Evolutionary conservation across 495 filamentous ascomycete species (phyloP).

Genomic region (Penicillium maclennaniae): DNA sequence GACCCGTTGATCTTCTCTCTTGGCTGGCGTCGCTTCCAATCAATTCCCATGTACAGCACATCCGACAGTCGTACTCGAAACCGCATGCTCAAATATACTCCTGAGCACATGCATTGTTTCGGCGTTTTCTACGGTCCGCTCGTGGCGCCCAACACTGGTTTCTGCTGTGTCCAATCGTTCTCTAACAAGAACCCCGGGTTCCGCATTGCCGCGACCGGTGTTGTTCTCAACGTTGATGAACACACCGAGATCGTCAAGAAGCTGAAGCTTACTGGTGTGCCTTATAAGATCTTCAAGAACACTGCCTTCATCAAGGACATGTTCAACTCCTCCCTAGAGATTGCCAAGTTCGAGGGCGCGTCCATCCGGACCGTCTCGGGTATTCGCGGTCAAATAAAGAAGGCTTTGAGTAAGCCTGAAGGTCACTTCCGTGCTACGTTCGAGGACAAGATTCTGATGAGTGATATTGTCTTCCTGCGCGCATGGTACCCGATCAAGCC

Average conservation of each 20-base stretch:
- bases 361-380: slow-evolving; percentile 93
- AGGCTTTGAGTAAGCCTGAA: slow-evolving; percentile 84
- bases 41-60: slow-evolving; percentile 87
- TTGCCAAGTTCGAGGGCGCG: slow-evolving; percentile 97
- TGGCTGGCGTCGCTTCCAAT: slow-evolving; percentile 95
- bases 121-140: slow-evolving; percentile 93
- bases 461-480: slow-evolving; percentile 89
- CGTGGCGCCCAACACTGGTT: slow-evolving; percentile 91
- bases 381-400: slow-evolving; percentile 93
- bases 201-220: slow-evolving; percentile 89
- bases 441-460: slow-evolving; percentile 96
- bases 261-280: slow-evolving; percentile 85
- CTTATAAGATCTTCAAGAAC: slow-evolving; percentile 99
- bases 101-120: slow-evolving; percentile 98
- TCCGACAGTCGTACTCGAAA: slow-evolving; percentile 90
- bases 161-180: slow-evolving; percentile 89
- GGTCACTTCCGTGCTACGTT: slow-evolving; percentile 95
- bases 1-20: slow-evolving; percentile 96
- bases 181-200: slow-evolving; percentile 86
- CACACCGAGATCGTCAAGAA: slow-evolving; percentile 97
- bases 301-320: slow-evolving; percentile 98
- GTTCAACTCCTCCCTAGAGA: slow-evolving; percentile 88
- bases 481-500: slow-evolving; percentile 97
- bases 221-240: slow-evolving; percentile 88
- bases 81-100: slow-evolving; percentile 96